These are phyloP conservation scores for Fusarium brevicatenulatum DNA, from an alignment of 2,329 filamentous ascomycete genomes.

Conservation along the genomic window DNA sequence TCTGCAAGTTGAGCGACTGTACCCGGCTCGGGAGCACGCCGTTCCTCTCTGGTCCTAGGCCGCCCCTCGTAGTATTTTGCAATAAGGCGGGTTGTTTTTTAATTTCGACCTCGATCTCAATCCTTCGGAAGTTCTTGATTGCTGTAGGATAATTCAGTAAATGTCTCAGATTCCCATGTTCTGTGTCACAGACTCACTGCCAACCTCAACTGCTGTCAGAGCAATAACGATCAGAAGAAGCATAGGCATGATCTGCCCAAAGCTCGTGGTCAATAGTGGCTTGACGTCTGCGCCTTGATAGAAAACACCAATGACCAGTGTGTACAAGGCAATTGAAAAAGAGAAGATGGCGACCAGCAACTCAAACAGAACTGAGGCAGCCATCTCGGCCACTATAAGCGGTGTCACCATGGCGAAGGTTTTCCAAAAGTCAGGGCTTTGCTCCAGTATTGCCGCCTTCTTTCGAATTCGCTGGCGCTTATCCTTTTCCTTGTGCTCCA, in stretches of 20 bases:
- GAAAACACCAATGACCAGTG: constrained; percentile 2
- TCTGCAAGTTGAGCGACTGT: neutral
- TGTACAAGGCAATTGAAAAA: constrained; percentile 6
- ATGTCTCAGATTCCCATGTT: neutral
- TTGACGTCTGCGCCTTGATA: neutral
- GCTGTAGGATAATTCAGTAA: neutral
- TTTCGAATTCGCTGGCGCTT: neutral
- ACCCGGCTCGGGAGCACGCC: neutral
- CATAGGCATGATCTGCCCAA: constrained; percentile 30
- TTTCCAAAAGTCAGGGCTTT: neutral
- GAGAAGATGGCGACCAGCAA: constrained; percentile 5
- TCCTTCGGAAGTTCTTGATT: constrained; percentile 11
- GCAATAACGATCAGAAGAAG: constrained; percentile 20
- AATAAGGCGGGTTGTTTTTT: constrained; percentile 4
- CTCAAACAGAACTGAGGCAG: constrained; percentile 16
- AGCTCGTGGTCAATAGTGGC: neutral
- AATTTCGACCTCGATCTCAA: constrained; percentile 9
- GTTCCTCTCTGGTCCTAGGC: neutral
- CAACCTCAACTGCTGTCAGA: constrained; percentile 21
- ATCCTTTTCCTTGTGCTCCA: neutral
- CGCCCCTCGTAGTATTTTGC: neutral
- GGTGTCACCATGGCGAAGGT: neutral
- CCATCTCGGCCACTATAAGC: constrained; percentile 6
- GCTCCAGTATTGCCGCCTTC: neutral
- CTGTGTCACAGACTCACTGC: constrained; percentile 11